phyloP scores from a whole-genome alignment of 768 basidiomycete genomes.

The Leccinum pellstonianum region DNA sequence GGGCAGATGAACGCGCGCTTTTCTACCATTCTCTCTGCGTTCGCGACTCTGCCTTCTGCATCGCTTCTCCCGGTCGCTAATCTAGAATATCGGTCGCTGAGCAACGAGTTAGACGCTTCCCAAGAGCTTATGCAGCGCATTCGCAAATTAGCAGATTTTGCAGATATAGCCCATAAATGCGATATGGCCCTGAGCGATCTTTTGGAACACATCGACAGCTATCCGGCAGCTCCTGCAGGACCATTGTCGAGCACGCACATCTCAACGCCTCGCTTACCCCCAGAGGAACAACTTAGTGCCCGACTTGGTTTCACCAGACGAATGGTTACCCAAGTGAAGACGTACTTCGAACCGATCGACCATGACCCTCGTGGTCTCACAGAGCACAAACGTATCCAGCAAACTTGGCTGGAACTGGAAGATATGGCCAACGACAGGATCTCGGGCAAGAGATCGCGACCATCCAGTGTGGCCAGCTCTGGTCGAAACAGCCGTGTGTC shows the following conservation, averaged over 20 bases:
- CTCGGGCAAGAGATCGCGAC: constrained; percentile 58
- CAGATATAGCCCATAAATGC: constrained; percentile 49
- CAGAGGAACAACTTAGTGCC: constrained; percentile 65
- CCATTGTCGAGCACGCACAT: constrained; percentile 51
- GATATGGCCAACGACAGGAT: constrained; percentile 78
- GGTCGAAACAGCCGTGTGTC: constrained; percentile 59
- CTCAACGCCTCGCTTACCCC: constrained; percentile 41
- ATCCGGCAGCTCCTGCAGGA: constrained; percentile 57
- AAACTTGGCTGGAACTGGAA: constrained; percentile 78
- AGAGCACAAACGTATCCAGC: constrained; percentile 66
- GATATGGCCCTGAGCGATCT: constrained; percentile 82
- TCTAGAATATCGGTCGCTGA: constrained; percentile 62
- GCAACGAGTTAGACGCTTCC: constrained; percentile 55
- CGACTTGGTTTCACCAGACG: constrained; percentile 64
- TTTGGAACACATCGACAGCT: constrained; percentile 83
- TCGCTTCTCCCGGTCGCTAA: constrained; percentile 43
- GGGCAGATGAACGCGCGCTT: constrained; percentile 50
- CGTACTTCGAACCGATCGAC: constrained; percentile 40
- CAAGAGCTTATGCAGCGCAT: constrained; percentile 49
- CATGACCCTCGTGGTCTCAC: constrained; percentile 59
- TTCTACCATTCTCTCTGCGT: constrained; percentile 43
- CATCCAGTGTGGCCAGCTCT: constrained; percentile 65
- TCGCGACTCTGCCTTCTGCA: constrained; percentile 45
- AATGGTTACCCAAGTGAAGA: constrained; percentile 47
- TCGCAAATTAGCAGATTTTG: constrained; percentile 53